Percentiles rank a stretch among this genome's conserved stretches.
Evolutionary conservation across 2,329 filamentous ascomycete species (phyloP).

Genomic region (Pezicula radicicola): DNA sequence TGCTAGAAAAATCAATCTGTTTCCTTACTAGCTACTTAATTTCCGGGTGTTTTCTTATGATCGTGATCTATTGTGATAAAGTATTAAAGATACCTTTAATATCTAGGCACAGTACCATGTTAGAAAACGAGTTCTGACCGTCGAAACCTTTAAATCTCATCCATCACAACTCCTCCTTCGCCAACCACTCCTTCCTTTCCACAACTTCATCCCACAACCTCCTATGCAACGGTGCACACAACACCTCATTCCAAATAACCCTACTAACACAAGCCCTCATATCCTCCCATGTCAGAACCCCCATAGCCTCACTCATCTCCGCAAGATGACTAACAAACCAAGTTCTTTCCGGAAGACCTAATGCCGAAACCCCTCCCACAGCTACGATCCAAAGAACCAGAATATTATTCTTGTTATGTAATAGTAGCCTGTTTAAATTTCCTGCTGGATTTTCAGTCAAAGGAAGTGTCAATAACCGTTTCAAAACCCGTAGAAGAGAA

Average conservation of each 20-base stretch:
- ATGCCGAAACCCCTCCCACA: slow-evolving; percentile 7
- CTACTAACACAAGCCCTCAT: slow-evolving; percentile 4
- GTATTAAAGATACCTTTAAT: too few species aligned
- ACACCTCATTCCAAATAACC: slow-evolving; percentile 10
- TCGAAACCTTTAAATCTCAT: too few species aligned
- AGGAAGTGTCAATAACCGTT: neutral
- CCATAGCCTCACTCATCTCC: slow-evolving; percentile 7
- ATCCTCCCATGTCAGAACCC: slow-evolving; percentile 4
- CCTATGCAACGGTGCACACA: slow-evolving; percentile 3
- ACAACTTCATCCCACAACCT: slow-evolving; percentile 8
- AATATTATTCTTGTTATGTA: neutral
- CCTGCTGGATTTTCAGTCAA: neutral
- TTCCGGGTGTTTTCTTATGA: too few species aligned
- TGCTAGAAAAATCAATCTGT: too few species aligned
- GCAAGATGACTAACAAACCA: slow-evolving; percentile 12
- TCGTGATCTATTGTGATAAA: too few species aligned
- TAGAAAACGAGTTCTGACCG: too few species aligned
- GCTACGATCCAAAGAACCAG: slow-evolving; percentile 8
- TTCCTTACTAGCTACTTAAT: too few species aligned
- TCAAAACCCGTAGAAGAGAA: slow-evolving; percentile 5
- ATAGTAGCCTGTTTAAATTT: neutral
- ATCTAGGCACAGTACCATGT: too few species aligned
- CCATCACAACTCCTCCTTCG: too few species aligned
- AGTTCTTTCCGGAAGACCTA: slow-evolving; percentile 4
- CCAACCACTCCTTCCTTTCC: neutral